Conservation (phyloP, 768 basidiomycete species). For the Obba rivulosa region DNA sequence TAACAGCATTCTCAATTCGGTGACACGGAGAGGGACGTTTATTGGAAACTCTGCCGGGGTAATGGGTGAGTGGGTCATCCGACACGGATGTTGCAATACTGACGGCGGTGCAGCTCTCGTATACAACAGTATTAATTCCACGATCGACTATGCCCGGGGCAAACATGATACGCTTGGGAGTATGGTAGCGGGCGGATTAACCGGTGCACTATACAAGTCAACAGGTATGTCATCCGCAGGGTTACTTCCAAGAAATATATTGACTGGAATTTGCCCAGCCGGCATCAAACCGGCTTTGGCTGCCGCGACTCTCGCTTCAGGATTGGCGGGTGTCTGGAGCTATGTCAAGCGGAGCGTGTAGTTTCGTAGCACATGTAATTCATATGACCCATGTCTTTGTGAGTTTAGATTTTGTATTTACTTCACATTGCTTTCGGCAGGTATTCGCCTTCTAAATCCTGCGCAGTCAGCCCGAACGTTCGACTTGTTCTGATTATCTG, state of each 20-base stretch:
- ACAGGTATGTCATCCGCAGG: constrained; percentile 67
- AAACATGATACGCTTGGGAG: constrained; percentile 89
- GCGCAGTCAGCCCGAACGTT: too few species aligned
- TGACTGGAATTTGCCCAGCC: constrained; percentile 45
- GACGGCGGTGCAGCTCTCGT: constrained; percentile 68
- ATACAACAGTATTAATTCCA: constrained; percentile 95
- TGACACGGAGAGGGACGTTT: constrained; percentile 95
- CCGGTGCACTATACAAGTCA: constrained; percentile 88
- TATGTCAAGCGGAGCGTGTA: constrained; percentile 86
- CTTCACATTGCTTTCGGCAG: constrained; percentile 7
- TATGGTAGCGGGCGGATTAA: constrained; percentile 87
- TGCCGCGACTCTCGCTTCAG: constrained; percentile 85
- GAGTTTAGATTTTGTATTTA: constrained; percentile 15
- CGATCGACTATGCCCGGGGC: constrained; percentile 83
- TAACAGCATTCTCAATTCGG: constrained; percentile 94
- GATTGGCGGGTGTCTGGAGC: constrained; percentile 90
- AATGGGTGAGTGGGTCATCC: constrained; percentile 64
- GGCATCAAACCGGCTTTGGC: constrained; percentile 87
- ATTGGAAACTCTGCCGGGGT: constrained; percentile 98
- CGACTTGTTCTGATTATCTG: too few species aligned
- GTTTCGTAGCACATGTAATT: constrained; percentile 43
- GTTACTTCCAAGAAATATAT: too few species aligned
- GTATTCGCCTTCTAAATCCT: too few species aligned
- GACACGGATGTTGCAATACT: constrained; percentile 27
- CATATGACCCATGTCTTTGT: constrained; percentile 24